Evolutionary conservation across 345 rosid genomes (phyloP), one percentile per base, ranked within the genome.

Genomic region (Gossypium bickii): DNA sequence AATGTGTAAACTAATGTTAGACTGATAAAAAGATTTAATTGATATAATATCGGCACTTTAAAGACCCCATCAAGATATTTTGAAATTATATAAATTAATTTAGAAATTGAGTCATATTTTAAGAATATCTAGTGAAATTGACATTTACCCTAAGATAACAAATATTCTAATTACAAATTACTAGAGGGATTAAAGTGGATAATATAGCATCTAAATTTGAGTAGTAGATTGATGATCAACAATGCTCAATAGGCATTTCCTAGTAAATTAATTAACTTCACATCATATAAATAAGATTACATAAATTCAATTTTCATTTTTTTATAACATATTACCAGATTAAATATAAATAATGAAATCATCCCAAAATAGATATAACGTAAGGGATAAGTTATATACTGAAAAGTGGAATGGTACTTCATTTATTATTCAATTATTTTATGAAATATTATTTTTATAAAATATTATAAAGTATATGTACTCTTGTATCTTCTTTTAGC

Each of bases 161-260:
- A 20, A 22, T 22, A 12, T 58, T 58, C 29, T 24, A 13, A 24
- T 59, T 17, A 63, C 22, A 3, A 38, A n/a, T 24, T 10, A 17
- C 9, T 47, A 51, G 25, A 24, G 71, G 10, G 45, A 69, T 68
- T 68, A 68, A 9, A 9, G 13, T 66, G 34, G 71, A 67, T 67
- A 2, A 68, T 16, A 49, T 49, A 69, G 72, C 47, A 51, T 69
- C 59, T 27, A 27, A 69, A 51, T 51, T 45, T 45, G 38, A 45
- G 53, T 20, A 2, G 11, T 15, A 22, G 47, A 38, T 34, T 34
- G 55, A 67, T 45, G 71, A 67, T 8, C 29, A 22, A 18, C 10
- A 53, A 55, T 8, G 18, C 59, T 55, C 43, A 24, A 9, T 51
- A 29, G 16, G 17, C 22, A 9, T 48, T 47, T 74, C 80, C 83